Evolutionary conservation across 2,329 filamentous ascomycete genomes (phyloP).

Genomic region (Neofusicoccum kwambonambiense): DNA sequence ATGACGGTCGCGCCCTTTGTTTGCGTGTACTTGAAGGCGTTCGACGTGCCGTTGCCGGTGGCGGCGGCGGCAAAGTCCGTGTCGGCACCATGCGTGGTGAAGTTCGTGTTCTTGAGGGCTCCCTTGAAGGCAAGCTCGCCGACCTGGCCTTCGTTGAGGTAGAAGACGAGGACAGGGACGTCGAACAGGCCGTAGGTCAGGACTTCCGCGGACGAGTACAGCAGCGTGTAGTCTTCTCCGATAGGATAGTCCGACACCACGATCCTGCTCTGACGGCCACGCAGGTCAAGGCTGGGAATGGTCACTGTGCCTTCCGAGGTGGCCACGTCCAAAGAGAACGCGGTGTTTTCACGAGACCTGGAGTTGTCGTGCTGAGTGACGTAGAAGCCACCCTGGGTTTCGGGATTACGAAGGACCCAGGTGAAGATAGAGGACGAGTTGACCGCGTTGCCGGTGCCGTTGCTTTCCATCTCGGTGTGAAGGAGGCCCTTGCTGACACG

Average conservation of each 20-base stretch:
- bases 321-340: constrained; percentile 55
- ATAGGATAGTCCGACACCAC: constrained; percentile 60
- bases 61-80: constrained; percentile 45
- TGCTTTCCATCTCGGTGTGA: constrained; percentile 54
- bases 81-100: constrained; percentile 40
- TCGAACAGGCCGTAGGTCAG: constrained; percentile 43
- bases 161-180: constrained; percentile 40
- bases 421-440: constrained; percentile 54
- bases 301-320: constrained; percentile 57
- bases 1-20: constrained; percentile 35
- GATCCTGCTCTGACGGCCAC: constrained; percentile 63
- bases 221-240: constrained; percentile 49
- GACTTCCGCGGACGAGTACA: constrained; percentile 54
- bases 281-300: constrained; percentile 57
- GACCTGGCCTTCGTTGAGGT: constrained; percentile 39
- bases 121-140: constrained; percentile 41
- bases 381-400: constrained; percentile 59
- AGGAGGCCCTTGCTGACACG: constrained; percentile 57
- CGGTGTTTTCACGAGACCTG: constrained; percentile 50
- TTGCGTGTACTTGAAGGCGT: constrained; percentile 28
- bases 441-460: constrained; percentile 50
- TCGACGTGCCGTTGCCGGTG: constrained; percentile 36
- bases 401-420: constrained; percentile 58
- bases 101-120: constrained; percentile 38
- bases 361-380: constrained; percentile 57